Percentiles rank a stretch among this genome's conserved stretches.
Conservation (phyloP, 257 asterid species). For the Lantana camara region DNA sequence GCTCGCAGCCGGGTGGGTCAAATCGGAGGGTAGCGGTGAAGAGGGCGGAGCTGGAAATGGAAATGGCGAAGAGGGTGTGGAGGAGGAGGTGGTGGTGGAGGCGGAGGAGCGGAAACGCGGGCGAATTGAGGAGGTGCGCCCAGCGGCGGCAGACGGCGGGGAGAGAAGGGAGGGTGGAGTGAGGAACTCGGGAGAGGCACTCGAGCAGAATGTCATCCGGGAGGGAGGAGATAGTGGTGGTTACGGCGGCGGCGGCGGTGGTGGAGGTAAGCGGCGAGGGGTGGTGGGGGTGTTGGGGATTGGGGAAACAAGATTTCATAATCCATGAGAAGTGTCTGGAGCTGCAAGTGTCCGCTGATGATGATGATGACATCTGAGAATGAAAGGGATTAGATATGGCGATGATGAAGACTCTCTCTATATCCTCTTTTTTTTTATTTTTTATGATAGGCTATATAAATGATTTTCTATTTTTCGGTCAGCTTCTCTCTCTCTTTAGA, state of each 20-base stretch:
- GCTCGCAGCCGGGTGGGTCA: slow-evolving; percentile 19
- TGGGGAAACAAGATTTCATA: slow-evolving; percentile 83
- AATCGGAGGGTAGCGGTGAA: slow-evolving; percentile 64
- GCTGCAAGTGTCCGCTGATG: slow-evolving; percentile 55
- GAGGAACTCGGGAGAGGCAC: slow-evolving; percentile 68
- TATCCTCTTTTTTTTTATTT: neutral
- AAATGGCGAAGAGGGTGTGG: slow-evolving; percentile 60
- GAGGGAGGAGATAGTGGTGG: slow-evolving; percentile 62
- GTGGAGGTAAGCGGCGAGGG: slow-evolving; percentile 41
- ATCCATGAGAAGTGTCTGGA: slow-evolving; percentile 90
- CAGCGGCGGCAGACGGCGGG: slow-evolving; percentile 87
- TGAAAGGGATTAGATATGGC: neutral
- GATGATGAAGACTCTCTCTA: slow-evolving; percentile 3
- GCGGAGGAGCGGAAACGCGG: slow-evolving; percentile 63
- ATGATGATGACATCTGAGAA: slow-evolving; percentile 27
- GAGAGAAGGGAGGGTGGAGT: slow-evolving; percentile 62
- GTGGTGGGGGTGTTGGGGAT: slow-evolving; percentile 64
- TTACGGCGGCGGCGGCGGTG: slow-evolving; percentile 26
- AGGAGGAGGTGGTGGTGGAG: slow-evolving; percentile 49
- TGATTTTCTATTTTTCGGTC: no score
- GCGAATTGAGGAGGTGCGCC: slow-evolving; percentile 69
- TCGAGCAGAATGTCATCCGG: slow-evolving; percentile 88
- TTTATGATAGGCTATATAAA: no score
- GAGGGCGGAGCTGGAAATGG: slow-evolving; percentile 60
- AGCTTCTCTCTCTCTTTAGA: no score